Evolutionary conservation across 768 basidiomycete species (phyloP), one percentile per base, ranked within the genome.

Genomic region (Lanmaoa pseudosensibilis): DNA sequence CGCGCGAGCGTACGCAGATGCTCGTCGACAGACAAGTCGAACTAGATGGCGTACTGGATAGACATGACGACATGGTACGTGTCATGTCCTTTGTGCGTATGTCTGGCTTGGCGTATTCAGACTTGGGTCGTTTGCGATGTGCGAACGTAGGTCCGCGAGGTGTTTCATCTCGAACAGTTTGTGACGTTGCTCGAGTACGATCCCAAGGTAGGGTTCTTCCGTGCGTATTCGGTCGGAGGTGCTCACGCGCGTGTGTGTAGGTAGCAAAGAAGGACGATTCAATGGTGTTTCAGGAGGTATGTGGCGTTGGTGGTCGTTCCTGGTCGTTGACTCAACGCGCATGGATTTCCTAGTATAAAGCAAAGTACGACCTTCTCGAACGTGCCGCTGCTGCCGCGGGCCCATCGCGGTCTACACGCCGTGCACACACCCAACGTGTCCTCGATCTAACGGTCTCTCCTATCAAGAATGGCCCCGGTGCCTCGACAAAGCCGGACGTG

Each of bases 111-210:
- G 41, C 11, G 27, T 19, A 21, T 37, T 46, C 41, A 56, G 21
- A 48, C 39, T 6, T 33, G 39, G 47, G 40, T 41, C 38, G 52
- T 40, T 46, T 56, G 30, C 48, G 32, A 13, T 8, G 18, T n/a
- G 25, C 46, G 55, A 15, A 41, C 21, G 40, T 58, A 93, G 88
- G 79, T 96, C 46, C 83, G 94, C 57, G 92, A 98, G 72, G 78
- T 83, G 56, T 98, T 95, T 71, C 94, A 98, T 67, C 79, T 96
- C 73, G 88, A 94, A 60, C 78, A 87, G 55, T 95, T 89, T 67
- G 81, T 84, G 3, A 85, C 82, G 25, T 78, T 96, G 76, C 73
- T 94, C 36, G 79, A 77, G 19, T 98, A 85, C 69, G 81, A 95
- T 71, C 94, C 94, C 10, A 70, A 77, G 71, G 89, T 90, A 58